Evolutionary conservation across 2,329 filamentous ascomycete genomes (phyloP).

Genomic region (Sporothrix brasiliensis): DNA sequence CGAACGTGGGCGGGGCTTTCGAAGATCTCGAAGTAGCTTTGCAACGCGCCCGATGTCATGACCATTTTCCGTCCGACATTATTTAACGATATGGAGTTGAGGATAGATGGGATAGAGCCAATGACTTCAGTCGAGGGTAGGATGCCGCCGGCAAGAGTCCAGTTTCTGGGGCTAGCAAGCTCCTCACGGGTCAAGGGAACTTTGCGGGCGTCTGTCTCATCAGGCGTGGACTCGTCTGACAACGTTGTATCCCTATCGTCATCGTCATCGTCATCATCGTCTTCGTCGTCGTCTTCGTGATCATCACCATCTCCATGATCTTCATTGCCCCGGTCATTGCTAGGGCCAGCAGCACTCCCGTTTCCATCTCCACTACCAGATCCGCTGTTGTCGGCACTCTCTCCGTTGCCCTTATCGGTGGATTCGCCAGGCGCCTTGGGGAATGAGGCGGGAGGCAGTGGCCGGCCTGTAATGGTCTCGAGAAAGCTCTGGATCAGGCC

Average conservation of each 20-base stretch:
- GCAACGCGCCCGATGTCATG: slow-evolving; percentile 76
- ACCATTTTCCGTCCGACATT: slow-evolving; percentile 85
- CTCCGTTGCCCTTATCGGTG: neutral
- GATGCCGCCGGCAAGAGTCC: slow-evolving; percentile 68
- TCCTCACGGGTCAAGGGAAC: slow-evolving; percentile 58
- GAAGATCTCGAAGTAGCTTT: slow-evolving; percentile 94
- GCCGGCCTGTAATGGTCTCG: slow-evolving; percentile 70
- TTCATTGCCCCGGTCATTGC: slow-evolving; percentile 36
- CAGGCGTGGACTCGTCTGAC: slow-evolving; percentile 41
- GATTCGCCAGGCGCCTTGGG: neutral
- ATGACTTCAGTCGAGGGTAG: slow-evolving; percentile 89
- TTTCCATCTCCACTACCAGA: neutral
- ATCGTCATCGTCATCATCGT: slow-evolving; percentile 41
- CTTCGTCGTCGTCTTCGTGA: neutral
- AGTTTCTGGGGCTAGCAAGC: slow-evolving; percentile 51
- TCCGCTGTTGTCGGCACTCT: neutral
- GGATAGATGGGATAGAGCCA: slow-evolving; percentile 78
- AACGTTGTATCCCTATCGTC: slow-evolving; percentile 45
- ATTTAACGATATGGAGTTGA: slow-evolving; percentile 93
- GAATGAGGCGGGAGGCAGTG: slow-evolving; percentile 44
- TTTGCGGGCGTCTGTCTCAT: slow-evolving; percentile 47
- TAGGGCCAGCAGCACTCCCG: slow-evolving; percentile 24
- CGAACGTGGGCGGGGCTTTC: slow-evolving; percentile 88
- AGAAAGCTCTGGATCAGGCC: slow-evolving; percentile 85
- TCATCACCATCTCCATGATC: neutral